Evolutionary conservation across 495 filamentous ascomycete genomes (phyloP), one percentile per base, ranked within the genome.

Genomic region (Aspergillus nanangensis): DNA sequence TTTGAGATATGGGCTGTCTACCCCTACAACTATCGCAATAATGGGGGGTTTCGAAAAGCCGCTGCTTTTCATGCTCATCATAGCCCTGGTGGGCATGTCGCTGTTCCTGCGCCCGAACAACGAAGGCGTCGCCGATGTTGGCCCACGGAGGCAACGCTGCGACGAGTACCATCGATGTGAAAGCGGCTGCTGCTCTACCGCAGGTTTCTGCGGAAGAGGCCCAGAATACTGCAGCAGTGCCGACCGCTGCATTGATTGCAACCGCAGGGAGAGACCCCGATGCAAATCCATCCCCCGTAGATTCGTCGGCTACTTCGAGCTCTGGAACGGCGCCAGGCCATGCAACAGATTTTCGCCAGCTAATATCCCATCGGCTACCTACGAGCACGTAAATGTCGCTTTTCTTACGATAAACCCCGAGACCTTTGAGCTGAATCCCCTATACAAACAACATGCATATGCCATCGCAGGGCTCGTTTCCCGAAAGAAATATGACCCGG

Each of bases 151-250:
- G 14, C 7, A 40, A 14, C 37, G 37, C 14, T 39, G 17, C 20
- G n/a, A 39, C 7, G 20, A 39, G 13, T 20, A 4, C 1, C 9
- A 41, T 27, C 39, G 8, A 25, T 41, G 39, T 25, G 3, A 10
- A 11, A 41, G 3, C 14, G 39, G 39, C 23, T 41, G 39, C 39
- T 41, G 39, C 39, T 41, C 39, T n/a, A 38, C 5, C 5, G 5
- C 8, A 38, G 36, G 36, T 8, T 8, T 38, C 11, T 38, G 36
- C 17, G 22, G 23, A 2, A 25, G 15, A 8, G 23, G 21, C n/a
- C 23, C 39, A 0, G 39, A 41, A 7, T 41, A 25, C 21, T 41
- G 39, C 21, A 18, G 22, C 20, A 29, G n/a, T n/a, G n/a, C 20
- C 37, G 37, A 39, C 5, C 19, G 10, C 37, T 39, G 37, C 19